These are phyloP conservation scores for Macrolepiota dolichaula DNA, from an alignment of 768 basidiomycete genomes.

Conservation along the genomic window DNA sequence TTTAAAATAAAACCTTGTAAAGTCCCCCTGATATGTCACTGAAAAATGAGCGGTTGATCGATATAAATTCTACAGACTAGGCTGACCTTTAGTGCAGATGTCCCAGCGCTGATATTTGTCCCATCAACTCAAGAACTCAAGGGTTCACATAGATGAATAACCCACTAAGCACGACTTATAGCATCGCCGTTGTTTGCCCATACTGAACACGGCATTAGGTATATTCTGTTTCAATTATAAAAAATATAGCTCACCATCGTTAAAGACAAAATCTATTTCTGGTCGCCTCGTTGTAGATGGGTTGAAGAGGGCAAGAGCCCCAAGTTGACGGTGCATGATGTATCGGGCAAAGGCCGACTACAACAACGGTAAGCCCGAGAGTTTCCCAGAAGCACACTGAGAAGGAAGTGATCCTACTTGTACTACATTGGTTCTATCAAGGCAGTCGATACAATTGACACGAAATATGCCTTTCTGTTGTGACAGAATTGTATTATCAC, in stretches of 20 bases:
- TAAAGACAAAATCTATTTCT: constrained; percentile 73
- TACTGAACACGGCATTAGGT: constrained; percentile 37
- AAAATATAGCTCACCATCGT: constrained; percentile 51
- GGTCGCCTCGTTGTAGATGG: constrained; percentile 48
- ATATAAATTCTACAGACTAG: neutral
- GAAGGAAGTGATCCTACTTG: constrained; percentile 48
- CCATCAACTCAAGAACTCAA: constrained; percentile 2
- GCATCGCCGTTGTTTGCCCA: constrained; percentile 99
- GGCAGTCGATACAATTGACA: constrained; percentile 93
- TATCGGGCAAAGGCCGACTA: constrained; percentile 91
- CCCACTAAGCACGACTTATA: constrained; percentile 84
- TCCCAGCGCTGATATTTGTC: constrained; percentile 71
- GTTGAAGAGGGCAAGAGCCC: constrained; percentile 65
- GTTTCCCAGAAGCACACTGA: neutral
- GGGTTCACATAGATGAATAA: neutral
- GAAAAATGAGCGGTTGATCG: constrained; percentile 5
- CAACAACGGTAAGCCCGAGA: constrained; percentile 1
- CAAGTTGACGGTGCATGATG: constrained; percentile 71
- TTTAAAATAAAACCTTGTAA: constrained; percentile 59
- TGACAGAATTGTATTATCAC: constrained; percentile 64
- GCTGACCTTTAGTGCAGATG: constrained; percentile 89
- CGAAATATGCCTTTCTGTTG: constrained; percentile 86
- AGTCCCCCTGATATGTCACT: constrained; percentile 61
- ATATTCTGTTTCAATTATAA: too few species aligned
- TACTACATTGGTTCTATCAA: constrained; percentile 94